Percentiles rank a stretch among this genome's conserved stretches.
These are phyloP conservation scores for Calonectria honghensis DNA, from an alignment of 2,329 filamentous ascomycete genomes.

Conservation along the genomic window DNA sequence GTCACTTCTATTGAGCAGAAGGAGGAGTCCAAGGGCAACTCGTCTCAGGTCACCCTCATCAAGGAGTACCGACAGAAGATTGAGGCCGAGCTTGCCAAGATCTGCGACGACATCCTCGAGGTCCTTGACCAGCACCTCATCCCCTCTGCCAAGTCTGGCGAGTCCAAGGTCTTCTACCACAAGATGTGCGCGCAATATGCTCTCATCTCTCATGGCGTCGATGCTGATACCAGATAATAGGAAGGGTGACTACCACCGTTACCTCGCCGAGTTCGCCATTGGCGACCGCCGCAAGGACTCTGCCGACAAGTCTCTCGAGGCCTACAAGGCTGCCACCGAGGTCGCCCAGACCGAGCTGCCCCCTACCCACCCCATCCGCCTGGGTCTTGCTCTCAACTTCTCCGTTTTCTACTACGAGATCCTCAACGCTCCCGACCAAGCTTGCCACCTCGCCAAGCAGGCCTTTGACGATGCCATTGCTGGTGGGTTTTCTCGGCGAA, in stretches of 20 bases:
- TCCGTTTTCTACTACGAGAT: constrained; percentile 99
- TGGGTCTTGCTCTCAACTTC: constrained; percentile 98
- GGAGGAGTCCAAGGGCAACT: constrained; percentile 98
- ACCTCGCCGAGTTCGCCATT: constrained; percentile 93
- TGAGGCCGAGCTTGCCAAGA: constrained; percentile 96
- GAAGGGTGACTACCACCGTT: constrained; percentile 98
- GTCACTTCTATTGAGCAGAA: constrained; percentile 99
- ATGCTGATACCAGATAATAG: constrained; percentile 66
- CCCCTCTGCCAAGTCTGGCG: constrained; percentile 95
- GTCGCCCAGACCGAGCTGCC: constrained; percentile 98
- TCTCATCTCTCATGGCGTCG: not conserved
- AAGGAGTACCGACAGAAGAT: constrained; percentile 99
- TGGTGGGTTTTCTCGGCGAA: constrained; percentile 59
- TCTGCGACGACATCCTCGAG: constrained; percentile 98
- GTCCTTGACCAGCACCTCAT: constrained; percentile 95
- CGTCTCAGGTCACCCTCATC: constrained; percentile 95
- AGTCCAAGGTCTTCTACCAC: constrained; percentile 99
- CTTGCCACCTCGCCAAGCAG: constrained; percentile 99
- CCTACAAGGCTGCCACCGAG: constrained; percentile 99
- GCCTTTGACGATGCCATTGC: constrained; percentile 99
- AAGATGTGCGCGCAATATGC: constrained; percentile 85
- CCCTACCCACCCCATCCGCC: constrained; percentile 97
- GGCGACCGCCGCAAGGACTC: constrained; percentile 94
- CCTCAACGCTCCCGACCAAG: constrained; percentile 97
- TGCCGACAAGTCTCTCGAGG: constrained; percentile 91